Conservation (phyloP, 192 early-diverging fungal species). For the Backusella liffmaniae region DNA sequence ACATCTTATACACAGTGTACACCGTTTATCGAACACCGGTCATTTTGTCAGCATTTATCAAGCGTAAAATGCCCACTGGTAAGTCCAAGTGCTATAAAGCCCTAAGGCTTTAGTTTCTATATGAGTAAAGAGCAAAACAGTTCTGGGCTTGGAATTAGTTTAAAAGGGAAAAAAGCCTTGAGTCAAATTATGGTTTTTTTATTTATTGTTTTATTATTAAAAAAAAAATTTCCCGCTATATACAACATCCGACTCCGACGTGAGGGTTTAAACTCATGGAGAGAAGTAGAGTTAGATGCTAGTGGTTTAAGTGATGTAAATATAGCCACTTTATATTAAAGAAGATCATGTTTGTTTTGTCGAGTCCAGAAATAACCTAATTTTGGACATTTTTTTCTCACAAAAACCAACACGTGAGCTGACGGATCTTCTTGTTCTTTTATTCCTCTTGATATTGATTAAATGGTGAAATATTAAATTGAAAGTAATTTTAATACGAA, state of each 20-base stretch:
- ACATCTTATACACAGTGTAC: constrained; percentile 5
- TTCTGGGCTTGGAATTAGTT: neutral
- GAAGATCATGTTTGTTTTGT: too few species aligned
- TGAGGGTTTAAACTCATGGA: too few species aligned
- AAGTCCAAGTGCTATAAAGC: constrained; percentile 14
- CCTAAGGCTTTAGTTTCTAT: constrained; percentile 10
- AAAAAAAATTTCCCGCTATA: neutral
- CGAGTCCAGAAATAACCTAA: too few species aligned
- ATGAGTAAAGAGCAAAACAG: constrained; percentile 12
- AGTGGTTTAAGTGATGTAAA: too few species aligned
- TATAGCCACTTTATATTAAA: too few species aligned
- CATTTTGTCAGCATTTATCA: constrained; percentile 21
- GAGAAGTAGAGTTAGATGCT: too few species aligned
- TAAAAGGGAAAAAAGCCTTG: neutral
- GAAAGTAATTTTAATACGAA: too few species aligned
- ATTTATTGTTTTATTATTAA: neutral
- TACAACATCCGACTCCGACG: neutral
- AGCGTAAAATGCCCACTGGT: constrained; percentile 25
- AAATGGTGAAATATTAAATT: too few species aligned
- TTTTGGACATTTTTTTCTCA: too few species aligned
- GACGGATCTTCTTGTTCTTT: too few species aligned
- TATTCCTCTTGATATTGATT: too few species aligned
- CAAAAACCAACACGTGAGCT: too few species aligned
- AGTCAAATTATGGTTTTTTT: constrained; percentile 1
- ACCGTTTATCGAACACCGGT: constrained; percentile 11